Evolutionary conservation across 371 early-diverging fungal genomes (phyloP), one percentile per base, ranked within the genome.

Genomic region (Haplosporangium sp.): DNA sequence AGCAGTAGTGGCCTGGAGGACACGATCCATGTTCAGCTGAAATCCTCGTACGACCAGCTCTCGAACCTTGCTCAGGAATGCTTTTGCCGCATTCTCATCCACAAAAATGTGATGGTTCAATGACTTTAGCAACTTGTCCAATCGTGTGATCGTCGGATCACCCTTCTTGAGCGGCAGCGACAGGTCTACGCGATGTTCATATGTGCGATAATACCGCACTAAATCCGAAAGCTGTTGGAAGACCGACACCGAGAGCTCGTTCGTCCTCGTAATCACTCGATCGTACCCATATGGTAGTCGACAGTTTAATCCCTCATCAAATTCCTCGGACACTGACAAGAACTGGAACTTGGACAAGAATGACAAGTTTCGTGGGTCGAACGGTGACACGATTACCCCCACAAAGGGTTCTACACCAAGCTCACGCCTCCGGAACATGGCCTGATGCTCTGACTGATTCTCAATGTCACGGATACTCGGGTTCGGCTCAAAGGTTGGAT

Each of bases 381-480:
- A 93, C 12, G 94, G 94, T 14, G 87, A 87, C 5, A 94, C 89
- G 62, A 95, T 95, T 14, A 89, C 91, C 13, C 95, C 94, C 46
- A 94, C 86, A 84, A 95, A 95, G 9, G 95, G 95, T 63, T 94
- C 94, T 29, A 88, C 83, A 9, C 91, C 93, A 6, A 86, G 86
- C 42, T 85, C 86, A 29, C 86, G 85, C 56, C 88, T 79, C 62
- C 92, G 91, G 40, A 94, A 84, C 54, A 82, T 82, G 29, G 69
- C 60, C 82, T 95, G 96, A 77, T 95, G 93, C 2, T 89, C 88
- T 38, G 87, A 86, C 80, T 95, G 96, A 69, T 92, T 95, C 74
- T 91, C 91, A 65, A 94, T 89, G 82, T 95, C 96, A 62, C 94
- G 85, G 23, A 91, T 85, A 56, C 93, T 93, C 48, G 96, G 96